These are phyloP conservation scores for Phlegmacium glaucopus DNA, from an alignment of 768 basidiomycete species.

Conservation along the genomic window DNA sequence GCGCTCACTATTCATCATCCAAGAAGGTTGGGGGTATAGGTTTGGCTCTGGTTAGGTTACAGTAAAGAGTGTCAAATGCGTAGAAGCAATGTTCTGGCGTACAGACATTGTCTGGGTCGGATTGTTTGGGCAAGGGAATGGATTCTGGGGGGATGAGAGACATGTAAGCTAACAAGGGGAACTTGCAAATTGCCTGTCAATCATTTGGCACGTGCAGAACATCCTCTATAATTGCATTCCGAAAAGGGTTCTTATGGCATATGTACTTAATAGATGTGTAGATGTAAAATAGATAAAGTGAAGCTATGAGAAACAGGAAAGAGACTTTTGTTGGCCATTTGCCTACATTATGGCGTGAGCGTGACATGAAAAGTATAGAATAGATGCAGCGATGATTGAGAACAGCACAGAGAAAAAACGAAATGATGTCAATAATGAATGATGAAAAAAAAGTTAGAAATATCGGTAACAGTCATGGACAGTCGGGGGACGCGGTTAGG, in stretches of 20 bases:
- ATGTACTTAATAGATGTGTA: constrained; percentile 36
- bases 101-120: constrained; percentile 48
- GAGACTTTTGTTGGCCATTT: constrained; percentile 15
- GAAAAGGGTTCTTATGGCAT: constrained; percentile 20
- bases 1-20: constrained; percentile 74
- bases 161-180: constrained; percentile 25
- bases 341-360: constrained; percentile 15
- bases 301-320: constrained; percentile 26
- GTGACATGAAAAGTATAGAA: constrained; percentile 24
- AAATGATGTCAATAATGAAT: constrained; percentile 18
- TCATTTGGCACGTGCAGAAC: constrained; percentile 1
- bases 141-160: constrained; percentile 53
- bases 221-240: background rate
- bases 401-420: constrained; percentile 6
- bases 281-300: constrained; percentile 42
- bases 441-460: constrained; percentile 6
- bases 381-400: constrained; percentile 20
- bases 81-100: constrained; percentile 74
- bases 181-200: background rate
- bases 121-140: constrained; percentile 35
- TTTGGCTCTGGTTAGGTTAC: constrained; percentile 56
- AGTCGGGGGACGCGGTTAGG: constrained; percentile 5
- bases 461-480: constrained; percentile 6
- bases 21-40: constrained; percentile 62
- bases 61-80: constrained; percentile 80